Evolutionary conservation across 2,329 filamentous ascomycete species (phyloP).

Genomic region (Didymosphaeria variabile): DNA sequence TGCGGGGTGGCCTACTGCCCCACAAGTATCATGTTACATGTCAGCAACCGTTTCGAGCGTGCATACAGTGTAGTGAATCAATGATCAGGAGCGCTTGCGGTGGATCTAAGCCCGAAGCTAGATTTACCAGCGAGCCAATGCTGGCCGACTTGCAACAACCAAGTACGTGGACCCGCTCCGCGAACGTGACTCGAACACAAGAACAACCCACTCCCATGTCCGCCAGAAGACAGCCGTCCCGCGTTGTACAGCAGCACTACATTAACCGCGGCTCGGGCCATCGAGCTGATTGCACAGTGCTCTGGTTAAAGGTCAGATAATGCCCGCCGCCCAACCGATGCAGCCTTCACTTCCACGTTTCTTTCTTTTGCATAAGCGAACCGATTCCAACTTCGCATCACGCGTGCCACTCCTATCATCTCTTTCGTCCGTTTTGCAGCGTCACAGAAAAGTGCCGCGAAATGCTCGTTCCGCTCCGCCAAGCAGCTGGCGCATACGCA

Average conservation of each 20-base stretch:
- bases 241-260: constrained; percentile 1
- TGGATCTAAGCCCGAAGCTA: not conserved
- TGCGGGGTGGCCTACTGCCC: constrained; percentile 10
- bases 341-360: not conserved
- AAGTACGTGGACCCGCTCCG: too few relatives aligned
- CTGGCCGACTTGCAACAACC: not conserved
- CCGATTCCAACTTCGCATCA: not conserved
- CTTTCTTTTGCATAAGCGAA: not conserved
- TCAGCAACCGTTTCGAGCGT: not conserved
- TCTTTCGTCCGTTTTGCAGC: not conserved
- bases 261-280: constrained; percentile 18
- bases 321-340: constrained; percentile 21
- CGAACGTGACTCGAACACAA: too few relatives aligned
- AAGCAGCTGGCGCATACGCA: constrained; percentile 23
- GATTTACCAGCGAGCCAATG: not conserved
- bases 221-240: not conserved
- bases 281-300: constrained; percentile 12
- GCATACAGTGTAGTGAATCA: not conserved
- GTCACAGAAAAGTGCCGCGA: constrained; percentile 21
- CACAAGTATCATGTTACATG: constrained; percentile 1
- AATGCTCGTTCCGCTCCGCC: constrained; percentile 25
- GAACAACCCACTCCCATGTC: not conserved
- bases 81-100: not conserved
- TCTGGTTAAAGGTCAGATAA: constrained; percentile 21
- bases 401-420: not conserved